Evolutionary conservation across 768 basidiomycete species (phyloP), one percentile per base, ranked within the genome.

Genomic region (Phylloporus rhodoxanthus): DNA sequence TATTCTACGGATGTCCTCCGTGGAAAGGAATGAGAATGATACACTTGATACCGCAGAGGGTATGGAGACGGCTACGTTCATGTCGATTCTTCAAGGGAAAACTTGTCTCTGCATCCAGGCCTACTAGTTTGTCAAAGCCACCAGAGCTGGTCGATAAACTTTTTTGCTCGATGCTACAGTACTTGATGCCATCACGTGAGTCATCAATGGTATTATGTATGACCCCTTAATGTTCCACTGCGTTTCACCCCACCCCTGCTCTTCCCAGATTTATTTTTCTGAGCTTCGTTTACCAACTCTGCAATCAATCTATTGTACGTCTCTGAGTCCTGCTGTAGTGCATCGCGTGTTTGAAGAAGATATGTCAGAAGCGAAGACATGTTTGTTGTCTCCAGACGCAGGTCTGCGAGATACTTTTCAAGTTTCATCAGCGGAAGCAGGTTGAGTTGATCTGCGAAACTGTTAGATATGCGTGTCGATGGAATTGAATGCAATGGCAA

Each of bases 61-160:
- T 37, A 98, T 68, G 11, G 94, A 85, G 58, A 87, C 80, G 5
- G 92, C 77, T 70, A 95, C 88, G 69, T 99, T 94, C 95, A 97
- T 91, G 51, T 47, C 43, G 47, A 26, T n/a, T n/a, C 28, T 29
- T 26, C 25, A 26, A 26, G 14, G 28, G 8, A 37, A 37, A 32
- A 15, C 0, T 32, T 15, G 15, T 32, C 30, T 13, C 30, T 32
- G 13, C 6, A 23, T 23, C 23, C 14, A 32, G 30, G n/a, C n/a
- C n/a, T n/a, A n/a, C n/a, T n/a, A n/a, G n/a, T n/a, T n/a, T n/a
- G n/a, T n/a, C n/a, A n/a, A n/a, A n/a, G n/a, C n/a, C n/a, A n/a
- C n/a, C n/a, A n/a, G n/a, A n/a, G n/a, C n/a, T n/a, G n/a, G n/a
- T n/a, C n/a, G n/a, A 29, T 29, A 29, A 11, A 29, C 65, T 65